These are phyloP conservation scores for Calocera viscosa DNA, from an alignment of 768 basidiomycete species.

Conservation along the genomic window DNA sequence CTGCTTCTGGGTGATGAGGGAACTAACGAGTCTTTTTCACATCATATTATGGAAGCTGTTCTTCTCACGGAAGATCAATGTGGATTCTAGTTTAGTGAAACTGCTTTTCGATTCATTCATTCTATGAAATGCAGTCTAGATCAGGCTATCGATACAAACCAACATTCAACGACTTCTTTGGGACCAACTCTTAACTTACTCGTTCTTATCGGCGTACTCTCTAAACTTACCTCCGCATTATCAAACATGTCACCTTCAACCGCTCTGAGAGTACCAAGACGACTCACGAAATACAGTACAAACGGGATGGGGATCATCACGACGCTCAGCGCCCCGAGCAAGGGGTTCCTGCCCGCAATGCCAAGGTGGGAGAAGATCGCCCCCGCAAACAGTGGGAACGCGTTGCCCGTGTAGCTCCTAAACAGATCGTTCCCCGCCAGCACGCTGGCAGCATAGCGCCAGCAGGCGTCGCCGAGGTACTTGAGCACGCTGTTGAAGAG, in stretches of 20 bases:
- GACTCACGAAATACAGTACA: background rate
- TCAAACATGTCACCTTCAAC: background rate
- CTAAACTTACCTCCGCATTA: background rate
- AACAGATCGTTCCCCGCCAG: conserved; percentile 29
- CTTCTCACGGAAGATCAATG: too few species aligned
- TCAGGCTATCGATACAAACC: too few species aligned
- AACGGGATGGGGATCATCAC: background rate
- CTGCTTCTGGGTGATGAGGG: too few species aligned
- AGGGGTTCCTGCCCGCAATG: background rate
- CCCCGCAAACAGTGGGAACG: conserved; percentile 8
- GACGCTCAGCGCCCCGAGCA: background rate
- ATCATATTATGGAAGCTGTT: too few species aligned
- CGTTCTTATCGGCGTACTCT: background rate
- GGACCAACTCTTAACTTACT: background rate
- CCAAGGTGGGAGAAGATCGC: background rate
- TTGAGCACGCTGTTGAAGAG: conserved; percentile 20
- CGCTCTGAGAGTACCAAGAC: background rate
- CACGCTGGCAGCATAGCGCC: conserved; percentile 25
- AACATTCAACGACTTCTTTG: too few species aligned
- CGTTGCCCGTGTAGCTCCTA: conserved; percentile 13
- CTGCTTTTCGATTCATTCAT: too few species aligned
- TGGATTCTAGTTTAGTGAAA: too few species aligned
- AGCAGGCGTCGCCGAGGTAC: conserved; percentile 22
- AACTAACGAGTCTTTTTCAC: too few species aligned
- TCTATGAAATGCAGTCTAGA: too few species aligned